These are phyloP conservation scores for Geotrichum europaeum DNA, from an alignment of 1,139 yeast genomes.

Conservation along the genomic window DNA sequence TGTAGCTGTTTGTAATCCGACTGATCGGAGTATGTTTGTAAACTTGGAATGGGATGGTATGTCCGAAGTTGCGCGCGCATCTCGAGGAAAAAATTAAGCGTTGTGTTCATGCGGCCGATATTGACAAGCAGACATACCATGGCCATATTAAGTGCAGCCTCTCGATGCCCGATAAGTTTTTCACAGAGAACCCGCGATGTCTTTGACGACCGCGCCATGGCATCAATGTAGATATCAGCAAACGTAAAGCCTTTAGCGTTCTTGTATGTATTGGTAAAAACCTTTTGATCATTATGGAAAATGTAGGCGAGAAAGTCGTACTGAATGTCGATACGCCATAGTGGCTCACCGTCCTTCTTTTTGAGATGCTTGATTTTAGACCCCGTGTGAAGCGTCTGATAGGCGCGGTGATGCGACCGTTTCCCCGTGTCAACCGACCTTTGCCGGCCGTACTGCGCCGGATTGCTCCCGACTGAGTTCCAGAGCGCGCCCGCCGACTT, in stretches of 20 bases:
- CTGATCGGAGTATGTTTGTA: constrained; percentile 60
- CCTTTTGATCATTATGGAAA: constrained; percentile 56
- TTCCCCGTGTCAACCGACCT: constrained; percentile 39
- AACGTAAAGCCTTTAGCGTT: constrained; percentile 46
- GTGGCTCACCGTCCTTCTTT: constrained; percentile 87
- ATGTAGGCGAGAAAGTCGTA: constrained; percentile 65
- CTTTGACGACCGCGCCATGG: constrained; percentile 76
- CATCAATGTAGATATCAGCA: constrained; percentile 76
- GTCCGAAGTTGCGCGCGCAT: constrained; percentile 92
- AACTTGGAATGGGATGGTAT: constrained; percentile 85
- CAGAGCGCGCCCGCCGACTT: constrained; percentile 27
- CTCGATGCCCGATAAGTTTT: constrained; percentile 52
- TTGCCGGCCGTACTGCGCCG: not conserved
- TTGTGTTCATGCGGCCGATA: constrained; percentile 90
- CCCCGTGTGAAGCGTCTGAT: constrained; percentile 31
- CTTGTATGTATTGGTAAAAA: constrained; percentile 59
- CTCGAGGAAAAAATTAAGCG: constrained; percentile 92
- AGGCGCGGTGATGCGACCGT: constrained; percentile 35
- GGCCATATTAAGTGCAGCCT: constrained; percentile 67
- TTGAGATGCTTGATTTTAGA: constrained; percentile 63
- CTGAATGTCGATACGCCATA: constrained; percentile 84
- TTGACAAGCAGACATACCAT: constrained; percentile 83
- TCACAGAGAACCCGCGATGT: constrained; percentile 80
- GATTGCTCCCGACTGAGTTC: not conserved
- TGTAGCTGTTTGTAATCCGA: constrained; percentile 68